Evolutionary conservation across 805 yeast species (phyloP).

Genomic region (Saccharomycopsis olivae): DNA sequence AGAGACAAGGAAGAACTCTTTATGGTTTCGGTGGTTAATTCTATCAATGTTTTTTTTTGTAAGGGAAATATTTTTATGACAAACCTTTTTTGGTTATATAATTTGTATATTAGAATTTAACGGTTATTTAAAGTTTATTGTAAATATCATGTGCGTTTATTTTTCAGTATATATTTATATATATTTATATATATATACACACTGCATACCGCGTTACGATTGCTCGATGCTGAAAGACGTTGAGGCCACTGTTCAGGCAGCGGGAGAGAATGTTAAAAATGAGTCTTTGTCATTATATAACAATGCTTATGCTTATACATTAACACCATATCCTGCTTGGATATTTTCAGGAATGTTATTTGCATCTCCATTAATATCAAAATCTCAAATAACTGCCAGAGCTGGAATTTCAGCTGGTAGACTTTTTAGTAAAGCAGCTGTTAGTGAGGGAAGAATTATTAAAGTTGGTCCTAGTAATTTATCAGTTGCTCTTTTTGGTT

Average conservation of each 20-base stretch:
- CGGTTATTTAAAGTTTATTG: neutral
- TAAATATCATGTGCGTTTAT: too few species aligned
- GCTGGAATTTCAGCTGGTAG: slow-evolving; percentile 22
- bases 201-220: too few species aligned
- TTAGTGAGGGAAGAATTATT: slow-evolving; percentile 9
- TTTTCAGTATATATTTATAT: too few species aligned
- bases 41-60: neutral
- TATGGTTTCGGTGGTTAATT: slow-evolving; percentile 99
- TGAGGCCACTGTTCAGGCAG: neutral
- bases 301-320: slow-evolving; percentile 22
- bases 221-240: too few species aligned
- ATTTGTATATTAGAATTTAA: neutral
- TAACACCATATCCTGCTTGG: slow-evolving; percentile 41
- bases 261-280: neutral
- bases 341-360: slow-evolving; percentile 28
- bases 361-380: slow-evolving; percentile 26
- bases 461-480: slow-evolving; percentile 28
- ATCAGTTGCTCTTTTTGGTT: slow-evolving; percentile 47
- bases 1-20: slow-evolving; percentile 99
- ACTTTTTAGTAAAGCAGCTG: slow-evolving; percentile 30
- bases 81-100: neutral
- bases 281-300: slow-evolving; percentile 3
- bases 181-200: too few species aligned
- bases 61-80: slow-evolving; percentile 1
- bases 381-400: slow-evolving; percentile 23